A percentile compares a stretch with the other conserved stretches of the same genome.
phyloP scores from a whole-genome alignment of 2,329 filamentous ascomycete species.

The Talaromyces piceae region DNA sequence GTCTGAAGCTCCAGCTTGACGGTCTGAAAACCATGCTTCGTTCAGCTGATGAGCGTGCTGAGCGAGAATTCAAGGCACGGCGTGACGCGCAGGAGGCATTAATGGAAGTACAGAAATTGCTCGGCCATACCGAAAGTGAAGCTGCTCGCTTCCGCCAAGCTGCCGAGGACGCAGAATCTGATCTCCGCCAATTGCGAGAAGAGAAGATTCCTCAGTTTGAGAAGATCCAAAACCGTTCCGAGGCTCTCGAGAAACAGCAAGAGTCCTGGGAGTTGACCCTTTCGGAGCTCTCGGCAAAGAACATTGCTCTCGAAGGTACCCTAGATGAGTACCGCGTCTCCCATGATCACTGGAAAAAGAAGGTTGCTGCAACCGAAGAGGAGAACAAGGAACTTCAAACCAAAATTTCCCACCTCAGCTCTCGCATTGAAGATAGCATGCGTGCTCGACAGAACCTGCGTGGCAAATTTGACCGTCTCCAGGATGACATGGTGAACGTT shows the following conservation, averaged over 20 bases:
- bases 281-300: conserved; percentile 50
- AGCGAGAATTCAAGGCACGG: conserved; percentile 56
- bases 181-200: conserved; percentile 57
- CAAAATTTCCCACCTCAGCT: conserved; percentile 64
- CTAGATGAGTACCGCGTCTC: conserved; percentile 58
- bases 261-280: conserved; percentile 47
- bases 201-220: conserved; percentile 63
- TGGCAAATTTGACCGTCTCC: conserved; percentile 72
- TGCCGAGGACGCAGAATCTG: conserved; percentile 58
- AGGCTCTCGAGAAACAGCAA: conserved; percentile 63
- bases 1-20: conserved; percentile 50
- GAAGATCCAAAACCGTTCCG: conserved; percentile 56
- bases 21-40: conserved; percentile 64
- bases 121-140: conserved; percentile 58
- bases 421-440: conserved; percentile 78
- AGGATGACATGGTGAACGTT: conserved; percentile 76
- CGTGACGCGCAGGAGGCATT: conserved; percentile 65
- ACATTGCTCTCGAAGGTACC: conserved; percentile 53
- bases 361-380: conserved; percentile 49
- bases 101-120: conserved; percentile 62
- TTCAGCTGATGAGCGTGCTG: conserved; percentile 55
- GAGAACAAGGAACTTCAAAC: conserved; percentile 68
- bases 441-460: conserved; percentile 77
- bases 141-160: conserved; percentile 40
- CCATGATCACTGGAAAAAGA: conserved; percentile 51